phyloP scores from a whole-genome alignment of 2,329 filamentous ascomycete species.

The Arthrinium puccinioides region DNA sequence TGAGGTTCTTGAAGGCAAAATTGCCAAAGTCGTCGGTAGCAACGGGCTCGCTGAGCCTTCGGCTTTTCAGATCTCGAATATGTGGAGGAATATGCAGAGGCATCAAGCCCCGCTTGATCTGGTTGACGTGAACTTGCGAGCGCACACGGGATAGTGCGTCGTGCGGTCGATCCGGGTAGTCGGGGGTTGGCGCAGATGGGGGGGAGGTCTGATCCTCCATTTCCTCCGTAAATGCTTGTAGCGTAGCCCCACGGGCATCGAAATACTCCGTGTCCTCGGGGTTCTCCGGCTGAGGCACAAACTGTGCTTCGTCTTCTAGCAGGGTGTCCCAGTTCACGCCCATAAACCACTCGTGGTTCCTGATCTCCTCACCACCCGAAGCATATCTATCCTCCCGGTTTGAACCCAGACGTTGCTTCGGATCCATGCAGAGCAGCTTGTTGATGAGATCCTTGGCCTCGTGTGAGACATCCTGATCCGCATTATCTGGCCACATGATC shows the following conservation, averaged over 20 bases:
- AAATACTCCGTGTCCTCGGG: constrained; percentile 98
- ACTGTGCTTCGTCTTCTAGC: constrained; percentile 92
- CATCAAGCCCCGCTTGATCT: constrained; percentile 86
- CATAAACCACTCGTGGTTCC: constrained; percentile 80
- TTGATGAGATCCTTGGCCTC: constrained; percentile 96
- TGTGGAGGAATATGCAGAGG: constrained; percentile 94
- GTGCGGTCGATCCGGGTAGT: constrained; percentile 85
- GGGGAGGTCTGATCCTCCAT: constrained; percentile 83
- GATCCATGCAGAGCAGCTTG: constrained; percentile 78
- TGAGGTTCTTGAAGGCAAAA: constrained; percentile 95
- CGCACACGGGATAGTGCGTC: constrained; percentile 88
- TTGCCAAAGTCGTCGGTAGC: constrained; percentile 88
- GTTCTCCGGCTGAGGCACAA: constrained; percentile 86
- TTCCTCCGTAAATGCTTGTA: constrained; percentile 89
- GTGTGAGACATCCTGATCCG: constrained; percentile 70
- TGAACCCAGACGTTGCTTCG: constrained; percentile 72
- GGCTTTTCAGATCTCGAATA: constrained; percentile 81
- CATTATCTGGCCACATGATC: constrained; percentile 87
- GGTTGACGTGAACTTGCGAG: constrained; percentile 65
- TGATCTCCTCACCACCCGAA: constrained; percentile 85
- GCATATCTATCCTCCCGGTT: constrained; percentile 77
- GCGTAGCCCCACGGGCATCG: constrained; percentile 80
- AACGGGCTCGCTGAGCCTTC: constrained; percentile 85
- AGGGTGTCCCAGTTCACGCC: constrained; percentile 85
- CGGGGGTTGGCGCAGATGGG: constrained; percentile 61